Evolutionary conservation across 257 asterid genomes (phyloP).

Genomic region (Nicotiana otophora): DNA sequence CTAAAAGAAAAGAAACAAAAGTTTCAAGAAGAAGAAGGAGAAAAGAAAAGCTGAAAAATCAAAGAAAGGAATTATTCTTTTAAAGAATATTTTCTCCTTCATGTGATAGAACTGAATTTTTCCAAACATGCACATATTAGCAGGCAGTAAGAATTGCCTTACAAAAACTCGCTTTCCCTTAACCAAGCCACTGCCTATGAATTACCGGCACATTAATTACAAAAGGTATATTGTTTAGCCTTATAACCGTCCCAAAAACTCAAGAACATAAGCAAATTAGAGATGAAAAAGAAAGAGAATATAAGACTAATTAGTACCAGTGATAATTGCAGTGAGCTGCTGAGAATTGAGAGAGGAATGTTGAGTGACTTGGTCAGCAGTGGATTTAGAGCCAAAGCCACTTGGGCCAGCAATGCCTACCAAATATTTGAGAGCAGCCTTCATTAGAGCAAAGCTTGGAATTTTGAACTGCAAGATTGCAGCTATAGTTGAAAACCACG

Average conservation of each 20-base stretch:
- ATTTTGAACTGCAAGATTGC: constrained; percentile 39
- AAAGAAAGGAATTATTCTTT: background rate
- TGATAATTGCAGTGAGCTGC: constrained; percentile 77
- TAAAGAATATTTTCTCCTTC: background rate
- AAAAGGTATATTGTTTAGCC: background rate
- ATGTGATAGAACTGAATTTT: background rate
- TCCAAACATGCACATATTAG: background rate
- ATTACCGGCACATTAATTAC: background rate
- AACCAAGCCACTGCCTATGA: background rate
- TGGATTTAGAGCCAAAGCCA: constrained; percentile 77
- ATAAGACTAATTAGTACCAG: constrained; percentile 40
- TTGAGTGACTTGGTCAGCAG: constrained; percentile 55
- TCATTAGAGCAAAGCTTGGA: constrained; percentile 38
- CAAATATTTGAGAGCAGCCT: constrained; percentile 64
- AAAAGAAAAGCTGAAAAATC: background rate
- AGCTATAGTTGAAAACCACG: constrained; percentile 36
- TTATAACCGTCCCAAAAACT: background rate
- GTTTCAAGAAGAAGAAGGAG: background rate
- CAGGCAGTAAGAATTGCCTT: background rate
- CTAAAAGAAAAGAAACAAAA: background rate
- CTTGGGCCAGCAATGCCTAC: constrained; percentile 80
- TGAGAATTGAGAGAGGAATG: constrained; percentile 24
- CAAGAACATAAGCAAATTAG: background rate
- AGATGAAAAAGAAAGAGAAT: background rate
- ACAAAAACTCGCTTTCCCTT: background rate